Percentiles rank a stretch among this genome's conserved stretches.
Conservation (phyloP, 2,329 filamentous ascomycete species). For the Conoideocrella luteorostrata region DNA sequence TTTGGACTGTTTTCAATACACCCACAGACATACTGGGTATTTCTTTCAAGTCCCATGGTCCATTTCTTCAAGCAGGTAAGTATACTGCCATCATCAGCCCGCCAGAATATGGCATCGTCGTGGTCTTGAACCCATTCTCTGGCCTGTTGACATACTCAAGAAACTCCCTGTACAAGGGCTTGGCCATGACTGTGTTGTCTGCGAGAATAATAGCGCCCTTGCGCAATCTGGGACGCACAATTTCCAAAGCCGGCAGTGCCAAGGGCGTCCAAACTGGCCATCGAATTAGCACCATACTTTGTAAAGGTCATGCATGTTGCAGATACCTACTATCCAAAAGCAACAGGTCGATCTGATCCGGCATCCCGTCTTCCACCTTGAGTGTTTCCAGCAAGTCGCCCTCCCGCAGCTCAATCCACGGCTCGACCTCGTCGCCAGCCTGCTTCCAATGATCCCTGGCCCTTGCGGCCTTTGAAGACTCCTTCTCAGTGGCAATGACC, state of each 20-base stretch:
- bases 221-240: conserved; percentile 38
- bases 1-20: no score
- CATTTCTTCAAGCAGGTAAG: conserved; percentile 1
- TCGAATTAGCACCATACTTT: background rate
- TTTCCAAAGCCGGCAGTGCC: conserved; percentile 43
- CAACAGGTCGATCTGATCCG: conserved; percentile 46
- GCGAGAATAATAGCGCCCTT: conserved; percentile 41
- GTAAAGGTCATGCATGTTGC: background rate
- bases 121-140: conserved; percentile 40
- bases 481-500: conserved; percentile 57
- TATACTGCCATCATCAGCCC: conserved; percentile 19
- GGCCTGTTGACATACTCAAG: conserved; percentile 37
- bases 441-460: conserved; percentile 49
- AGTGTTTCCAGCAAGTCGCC: conserved; percentile 51
- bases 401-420: conserved; percentile 48
- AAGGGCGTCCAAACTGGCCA: conserved; percentile 47
- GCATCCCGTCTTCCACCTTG: conserved; percentile 31
- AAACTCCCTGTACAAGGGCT: conserved; percentile 38
- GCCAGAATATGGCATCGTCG: conserved; percentile 22
- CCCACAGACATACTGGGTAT: no score
- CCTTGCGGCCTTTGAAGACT: conserved; percentile 42
- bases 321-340: conserved; percentile 52
- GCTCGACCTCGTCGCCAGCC: conserved; percentile 41
- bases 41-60: no score
- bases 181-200: conserved; percentile 38